Evolutionary conservation across 371 early-diverging fungal species (phyloP).

Genomic region (Rhizopus arrhizus): DNA sequence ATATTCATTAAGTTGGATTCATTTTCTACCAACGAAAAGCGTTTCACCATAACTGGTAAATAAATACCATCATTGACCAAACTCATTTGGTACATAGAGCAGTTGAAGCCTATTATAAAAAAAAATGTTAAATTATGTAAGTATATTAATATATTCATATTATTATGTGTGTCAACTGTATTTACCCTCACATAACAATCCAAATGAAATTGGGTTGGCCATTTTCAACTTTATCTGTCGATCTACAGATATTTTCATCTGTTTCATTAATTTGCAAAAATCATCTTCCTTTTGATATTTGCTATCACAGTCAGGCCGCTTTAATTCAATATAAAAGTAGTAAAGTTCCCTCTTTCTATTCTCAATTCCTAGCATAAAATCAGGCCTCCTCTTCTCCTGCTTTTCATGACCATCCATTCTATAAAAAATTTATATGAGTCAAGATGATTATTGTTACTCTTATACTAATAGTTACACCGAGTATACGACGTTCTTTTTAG

Average conservation of each 20-base stretch:
- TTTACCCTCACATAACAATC: conserved; percentile 6
- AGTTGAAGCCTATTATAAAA: conserved; percentile 5
- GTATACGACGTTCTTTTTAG: too few relatives aligned
- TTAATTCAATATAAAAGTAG: conserved; percentile 7
- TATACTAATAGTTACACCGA: too few relatives aligned
- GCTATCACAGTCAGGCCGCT: background rate
- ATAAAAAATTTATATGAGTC: too few relatives aligned
- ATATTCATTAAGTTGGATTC: too few relatives aligned
- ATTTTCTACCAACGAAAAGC: too few relatives aligned
- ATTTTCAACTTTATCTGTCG: background rate
- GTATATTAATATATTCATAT: background rate
- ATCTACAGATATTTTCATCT: conserved; percentile 6
- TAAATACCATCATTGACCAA: conserved; percentile 8
- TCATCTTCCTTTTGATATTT: conserved; percentile 10
- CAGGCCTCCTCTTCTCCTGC: background rate
- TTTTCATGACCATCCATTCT: too few relatives aligned
- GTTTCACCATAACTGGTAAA: background rate
- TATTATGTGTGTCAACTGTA: background rate
- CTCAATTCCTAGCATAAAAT: background rate
- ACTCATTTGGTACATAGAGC: conserved; percentile 8
- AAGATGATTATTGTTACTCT: too few relatives aligned
- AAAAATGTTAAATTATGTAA: background rate
- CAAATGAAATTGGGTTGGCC: background rate
- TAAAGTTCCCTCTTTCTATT: background rate
- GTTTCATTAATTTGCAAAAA: conserved; percentile 5